Evolutionary conservation across 2,329 filamentous ascomycete genomes (phyloP).

Genomic region (Clonostachys rosea): DNA sequence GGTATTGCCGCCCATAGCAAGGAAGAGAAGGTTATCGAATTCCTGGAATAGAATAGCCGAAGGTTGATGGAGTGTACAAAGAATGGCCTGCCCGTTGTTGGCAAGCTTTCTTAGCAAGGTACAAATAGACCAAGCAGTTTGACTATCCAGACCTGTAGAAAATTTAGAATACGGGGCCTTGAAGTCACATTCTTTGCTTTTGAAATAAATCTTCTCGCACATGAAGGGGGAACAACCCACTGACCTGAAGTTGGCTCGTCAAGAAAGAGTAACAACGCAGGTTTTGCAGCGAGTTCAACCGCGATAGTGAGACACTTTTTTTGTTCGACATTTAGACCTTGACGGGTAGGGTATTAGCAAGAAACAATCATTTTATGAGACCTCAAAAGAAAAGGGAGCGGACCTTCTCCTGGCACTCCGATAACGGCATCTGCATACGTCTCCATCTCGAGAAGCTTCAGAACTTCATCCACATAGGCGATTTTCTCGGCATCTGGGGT

Average conservation of each 20-base stretch:
- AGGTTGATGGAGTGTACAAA: constrained; percentile 57
- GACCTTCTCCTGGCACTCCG: constrained; percentile 23
- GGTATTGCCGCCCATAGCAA: constrained; percentile 43
- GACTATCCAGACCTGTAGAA: constrained; percentile 37
- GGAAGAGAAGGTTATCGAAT: constrained; percentile 47
- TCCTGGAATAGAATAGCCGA: constrained; percentile 45
- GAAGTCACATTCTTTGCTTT: too few species aligned
- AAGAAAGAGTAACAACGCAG: constrained; percentile 38
- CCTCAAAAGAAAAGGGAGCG: constrained; percentile 7
- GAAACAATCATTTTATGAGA: too few species aligned
- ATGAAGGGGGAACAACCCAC: constrained; percentile 4
- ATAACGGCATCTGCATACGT: constrained; percentile 49
- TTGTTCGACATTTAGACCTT: constrained; percentile 40
- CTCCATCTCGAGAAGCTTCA: constrained; percentile 44
- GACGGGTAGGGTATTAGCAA: constrained; percentile 18
- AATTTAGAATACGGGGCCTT: too few species aligned
- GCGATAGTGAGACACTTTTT: constrained; percentile 41
- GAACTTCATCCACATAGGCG: constrained; percentile 49
- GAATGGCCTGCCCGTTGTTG: constrained; percentile 49
- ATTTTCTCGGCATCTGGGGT: constrained; percentile 74
- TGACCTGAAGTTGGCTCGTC: constrained; percentile 42
- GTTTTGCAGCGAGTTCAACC: constrained; percentile 29
- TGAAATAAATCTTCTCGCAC: too few species aligned
- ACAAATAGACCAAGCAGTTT: constrained; percentile 52
- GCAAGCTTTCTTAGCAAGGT: constrained; percentile 54